A percentile compares a stretch with the other conserved stretches of the same genome.
Conservation (phyloP, 2,329 filamentous ascomycete genomes). For the Aspergillus nomiae region DNA sequence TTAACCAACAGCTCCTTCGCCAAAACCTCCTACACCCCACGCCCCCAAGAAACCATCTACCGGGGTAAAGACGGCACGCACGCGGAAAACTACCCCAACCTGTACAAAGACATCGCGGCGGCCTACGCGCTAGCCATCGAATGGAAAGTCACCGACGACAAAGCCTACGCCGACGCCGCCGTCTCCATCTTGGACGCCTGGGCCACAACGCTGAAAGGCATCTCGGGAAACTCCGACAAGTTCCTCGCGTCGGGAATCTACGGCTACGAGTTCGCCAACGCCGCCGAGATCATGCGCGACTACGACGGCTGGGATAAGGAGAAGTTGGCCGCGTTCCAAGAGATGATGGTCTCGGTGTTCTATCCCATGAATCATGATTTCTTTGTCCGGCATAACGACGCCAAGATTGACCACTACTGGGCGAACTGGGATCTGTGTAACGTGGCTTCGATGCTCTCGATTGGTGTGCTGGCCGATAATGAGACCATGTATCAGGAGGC, state of each 20-base stretch:
- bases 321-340: slow-evolving; percentile 25
- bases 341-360: slow-evolving; percentile 43
- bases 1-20: slow-evolving; percentile 33
- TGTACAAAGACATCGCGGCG: slow-evolving; percentile 39
- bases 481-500: slow-evolving; percentile 43
- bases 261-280: slow-evolving; percentile 52
- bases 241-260: slow-evolving; percentile 48
- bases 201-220: slow-evolving; percentile 35
- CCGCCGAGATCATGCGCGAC: slow-evolving; percentile 46
- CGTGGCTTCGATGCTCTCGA: slow-evolving; percentile 43
- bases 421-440: slow-evolving; percentile 53
- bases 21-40: slow-evolving; percentile 30
- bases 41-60: slow-evolving; percentile 34
- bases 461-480: slow-evolving; percentile 49
- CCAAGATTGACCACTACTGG: slow-evolving; percentile 39
- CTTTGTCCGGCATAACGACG: slow-evolving; percentile 40
- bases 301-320: slow-evolving; percentile 34
- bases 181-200: slow-evolving; percentile 43
- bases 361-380: slow-evolving; percentile 43
- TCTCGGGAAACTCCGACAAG: slow-evolving; percentile 40
- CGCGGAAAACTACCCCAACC: slow-evolving; percentile 35
- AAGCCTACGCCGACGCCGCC: slow-evolving; percentile 40
- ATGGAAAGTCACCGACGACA: slow-evolving; percentile 45
- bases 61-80: slow-evolving; percentile 33
- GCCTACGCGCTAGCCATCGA: slow-evolving; percentile 44